Evolutionary conservation across 345 rosid genomes (phyloP).

Genomic region (Acer yangbiense): DNA sequence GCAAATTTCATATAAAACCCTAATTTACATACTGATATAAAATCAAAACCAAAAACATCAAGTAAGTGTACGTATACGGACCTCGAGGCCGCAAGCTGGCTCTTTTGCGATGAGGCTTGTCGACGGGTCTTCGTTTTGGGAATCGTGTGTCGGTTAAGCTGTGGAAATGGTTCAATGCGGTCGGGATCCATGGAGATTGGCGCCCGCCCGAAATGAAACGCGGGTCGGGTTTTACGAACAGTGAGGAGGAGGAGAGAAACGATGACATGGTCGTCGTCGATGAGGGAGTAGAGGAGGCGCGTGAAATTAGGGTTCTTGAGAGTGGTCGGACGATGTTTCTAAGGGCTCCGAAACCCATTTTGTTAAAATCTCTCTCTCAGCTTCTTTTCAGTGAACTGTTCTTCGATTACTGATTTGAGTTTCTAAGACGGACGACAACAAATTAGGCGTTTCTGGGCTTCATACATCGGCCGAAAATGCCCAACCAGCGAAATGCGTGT

Average conservation of each 20-base stretch:
- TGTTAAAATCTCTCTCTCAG: background rate
- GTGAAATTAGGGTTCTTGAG: constrained; percentile 45
- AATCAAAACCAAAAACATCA: background rate
- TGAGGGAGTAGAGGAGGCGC: constrained; percentile 11
- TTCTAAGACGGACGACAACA: background rate
- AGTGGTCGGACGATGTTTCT: constrained; percentile 51
- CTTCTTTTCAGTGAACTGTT: background rate
- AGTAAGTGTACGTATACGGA: constrained; percentile 4
- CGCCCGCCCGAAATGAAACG: constrained; percentile 22
- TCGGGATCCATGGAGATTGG: constrained; percentile 44
- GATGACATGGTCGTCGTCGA: constrained; percentile 19
- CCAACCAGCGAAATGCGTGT: background rate
- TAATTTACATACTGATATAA: background rate
- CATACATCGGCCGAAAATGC: background rate
- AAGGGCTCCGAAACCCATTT: constrained; percentile 54
- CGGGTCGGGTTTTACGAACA: constrained; percentile 24
- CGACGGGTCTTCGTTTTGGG: constrained; percentile 79
- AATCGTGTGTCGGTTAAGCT: constrained; percentile 66
- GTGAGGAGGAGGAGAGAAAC: constrained; percentile 20
- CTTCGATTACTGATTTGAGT: background rate
- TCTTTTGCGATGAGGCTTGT: constrained; percentile 76
- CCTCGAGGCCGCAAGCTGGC: constrained; percentile 77
- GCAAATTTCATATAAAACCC: constrained; percentile 25
- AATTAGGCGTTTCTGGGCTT: background rate
- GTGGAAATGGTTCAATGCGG: constrained; percentile 37